Evolutionary conservation across 495 filamentous ascomycete species (phyloP).

Genomic region (Xylaria cubensis): DNA sequence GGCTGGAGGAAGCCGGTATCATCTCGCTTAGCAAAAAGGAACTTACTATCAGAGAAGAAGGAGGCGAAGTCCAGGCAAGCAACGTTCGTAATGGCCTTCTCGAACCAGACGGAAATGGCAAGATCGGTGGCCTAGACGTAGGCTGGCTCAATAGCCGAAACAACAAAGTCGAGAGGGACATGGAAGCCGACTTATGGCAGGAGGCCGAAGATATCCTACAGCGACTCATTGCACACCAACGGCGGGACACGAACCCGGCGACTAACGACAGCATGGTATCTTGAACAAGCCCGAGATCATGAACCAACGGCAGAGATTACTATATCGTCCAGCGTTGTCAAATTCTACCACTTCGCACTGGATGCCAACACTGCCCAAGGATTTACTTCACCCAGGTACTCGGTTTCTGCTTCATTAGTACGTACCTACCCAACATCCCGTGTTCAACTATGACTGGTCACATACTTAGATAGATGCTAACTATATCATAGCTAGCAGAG

Average conservation of each 20-base stretch:
- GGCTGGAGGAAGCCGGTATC: constrained; percentile 77
- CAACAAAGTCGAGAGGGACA: constrained; percentile 75
- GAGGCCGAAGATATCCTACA: constrained; percentile 54
- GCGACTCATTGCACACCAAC: constrained; percentile 23
- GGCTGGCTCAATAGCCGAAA: constrained; percentile 85
- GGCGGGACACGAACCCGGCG: neutral
- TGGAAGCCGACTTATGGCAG: constrained; percentile 79
- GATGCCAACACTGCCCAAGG: neutral
- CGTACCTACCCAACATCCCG: neutral
- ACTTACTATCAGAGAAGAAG: constrained; percentile 33
- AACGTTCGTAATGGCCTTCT: constrained; percentile 36
- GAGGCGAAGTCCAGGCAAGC: constrained; percentile 31
- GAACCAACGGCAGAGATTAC: neutral
- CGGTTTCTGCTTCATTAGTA: neutral
- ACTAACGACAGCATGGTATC: neutral
- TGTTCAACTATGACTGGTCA: neutral
- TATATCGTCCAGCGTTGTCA: neutral
- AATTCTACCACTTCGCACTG: neutral
- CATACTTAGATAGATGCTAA: neutral
- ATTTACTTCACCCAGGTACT: neutral
- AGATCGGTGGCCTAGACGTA: constrained; percentile 72
- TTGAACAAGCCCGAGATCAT: neutral
- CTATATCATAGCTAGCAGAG: neutral
- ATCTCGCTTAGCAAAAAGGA: constrained; percentile 55
- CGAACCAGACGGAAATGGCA: constrained; percentile 58